A percentile compares a stretch with the other conserved stretches of the same genome.
These are phyloP conservation scores for Poa annua DNA, from an alignment of 176 grass and related monocot species.

Conservation along the genomic window DNA sequence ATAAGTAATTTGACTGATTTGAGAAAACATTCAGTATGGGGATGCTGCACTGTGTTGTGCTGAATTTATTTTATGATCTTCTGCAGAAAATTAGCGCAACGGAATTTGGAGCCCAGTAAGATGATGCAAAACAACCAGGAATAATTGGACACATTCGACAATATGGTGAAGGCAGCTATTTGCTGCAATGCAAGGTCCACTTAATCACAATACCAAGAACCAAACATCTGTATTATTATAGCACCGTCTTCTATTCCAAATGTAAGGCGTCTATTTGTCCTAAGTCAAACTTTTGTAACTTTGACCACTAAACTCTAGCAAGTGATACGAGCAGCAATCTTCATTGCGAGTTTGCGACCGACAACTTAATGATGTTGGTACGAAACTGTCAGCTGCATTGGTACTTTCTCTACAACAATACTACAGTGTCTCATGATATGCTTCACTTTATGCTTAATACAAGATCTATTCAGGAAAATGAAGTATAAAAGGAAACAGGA, in stretches of 20 bases:
- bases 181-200: conserved; percentile 22
- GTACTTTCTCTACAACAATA: conserved; percentile 27
- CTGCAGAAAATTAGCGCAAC: not conserved
- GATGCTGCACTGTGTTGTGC: not conserved
- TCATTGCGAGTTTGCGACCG: too few relatives aligned
- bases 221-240: not conserved
- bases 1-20: conserved; percentile 20
- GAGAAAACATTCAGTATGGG: not conserved
- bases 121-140: conserved; percentile 17
- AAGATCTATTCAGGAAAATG: conserved; percentile 11
- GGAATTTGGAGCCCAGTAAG: conserved; percentile 10
- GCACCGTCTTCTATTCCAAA: conserved; percentile 4
- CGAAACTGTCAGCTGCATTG: conserved; percentile 7
- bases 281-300: not conserved
- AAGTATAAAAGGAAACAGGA: conserved; percentile 10
- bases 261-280: too few relatives aligned
- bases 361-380: conserved; percentile 31
- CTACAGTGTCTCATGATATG: conserved; percentile 22
- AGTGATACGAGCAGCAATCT: conserved; percentile 13
- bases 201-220: conserved; percentile 16
- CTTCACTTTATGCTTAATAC: not conserved
- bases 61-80: conserved; percentile 17
- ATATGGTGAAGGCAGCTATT: conserved; percentile 15
- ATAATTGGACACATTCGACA: not conserved
- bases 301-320: conserved; percentile 15